Evolutionary conservation across 2,329 filamentous ascomycete species (phyloP).

Genomic region (Trichoderma sp.): DNA sequence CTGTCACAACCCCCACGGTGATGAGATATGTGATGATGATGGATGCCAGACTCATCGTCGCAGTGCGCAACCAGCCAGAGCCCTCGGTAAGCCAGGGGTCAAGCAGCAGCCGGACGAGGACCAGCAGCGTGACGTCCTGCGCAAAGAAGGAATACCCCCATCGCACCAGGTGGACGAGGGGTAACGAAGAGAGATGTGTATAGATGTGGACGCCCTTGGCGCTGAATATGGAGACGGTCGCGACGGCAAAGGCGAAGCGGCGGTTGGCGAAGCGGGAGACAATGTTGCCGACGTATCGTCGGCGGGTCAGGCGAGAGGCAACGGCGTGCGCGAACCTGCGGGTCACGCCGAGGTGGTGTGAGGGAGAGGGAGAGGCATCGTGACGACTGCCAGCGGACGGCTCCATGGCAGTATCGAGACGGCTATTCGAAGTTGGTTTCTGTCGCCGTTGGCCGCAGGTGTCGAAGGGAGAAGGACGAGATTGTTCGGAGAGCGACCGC

Average conservation of each 20-base stretch:
- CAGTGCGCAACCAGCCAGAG: constrained; percentile 5
- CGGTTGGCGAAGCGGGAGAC: constrained; percentile 23
- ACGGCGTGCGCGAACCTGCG: constrained; percentile 19
- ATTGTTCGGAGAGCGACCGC: too few relatives aligned
- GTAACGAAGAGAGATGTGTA: constrained; percentile 32
- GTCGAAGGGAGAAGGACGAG: neutral
- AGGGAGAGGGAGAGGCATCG: constrained; percentile 19
- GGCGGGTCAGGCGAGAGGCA: constrained; percentile 14
- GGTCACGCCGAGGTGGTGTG: constrained; percentile 11
- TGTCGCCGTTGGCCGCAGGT: neutral
- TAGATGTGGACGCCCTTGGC: constrained; percentile 35
- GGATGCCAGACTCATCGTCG: constrained; percentile 17
- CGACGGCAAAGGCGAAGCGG: constrained; percentile 33
- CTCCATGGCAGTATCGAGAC: constrained; percentile 8
- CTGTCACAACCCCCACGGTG: constrained; percentile 29
- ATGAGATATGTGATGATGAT: constrained; percentile 33
- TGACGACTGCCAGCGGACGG: constrained; percentile 25
- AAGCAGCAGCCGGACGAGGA: constrained; percentile 33
- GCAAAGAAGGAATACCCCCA: constrained; percentile 36
- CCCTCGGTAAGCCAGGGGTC: neutral
- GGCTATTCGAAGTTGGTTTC: neutral
- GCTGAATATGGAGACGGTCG: constrained; percentile 31
- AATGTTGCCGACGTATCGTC: constrained; percentile 3
- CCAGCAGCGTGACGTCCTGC: constrained; percentile 33
- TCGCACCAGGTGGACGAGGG: constrained; percentile 28